Conservation (phyloP, 2,329 filamentous ascomycete genomes). For the Plectosphaerella sp. region DNA sequence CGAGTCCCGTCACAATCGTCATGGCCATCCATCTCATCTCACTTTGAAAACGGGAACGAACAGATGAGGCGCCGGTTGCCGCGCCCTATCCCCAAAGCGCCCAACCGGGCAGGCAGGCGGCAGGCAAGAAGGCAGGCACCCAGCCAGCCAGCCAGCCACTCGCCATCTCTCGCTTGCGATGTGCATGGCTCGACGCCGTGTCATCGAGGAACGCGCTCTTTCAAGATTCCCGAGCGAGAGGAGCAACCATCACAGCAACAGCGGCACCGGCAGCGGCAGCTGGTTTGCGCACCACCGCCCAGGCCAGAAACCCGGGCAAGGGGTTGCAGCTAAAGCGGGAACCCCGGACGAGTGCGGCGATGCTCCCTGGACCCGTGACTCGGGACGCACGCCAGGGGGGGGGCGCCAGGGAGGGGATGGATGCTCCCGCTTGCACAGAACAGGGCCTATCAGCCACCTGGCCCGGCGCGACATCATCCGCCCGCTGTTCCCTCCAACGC, state of each 20-base stretch:
- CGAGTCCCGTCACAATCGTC: background rate
- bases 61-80: background rate
- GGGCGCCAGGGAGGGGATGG: background rate
- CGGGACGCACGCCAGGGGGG: background rate
- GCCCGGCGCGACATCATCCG: constrained; percentile 10
- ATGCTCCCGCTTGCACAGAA: background rate
- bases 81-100: too few relatives aligned
- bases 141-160: background rate
- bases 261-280: too few relatives aligned
- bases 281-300: too few relatives aligned
- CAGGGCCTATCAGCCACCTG: constrained; percentile 2
- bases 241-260: too few relatives aligned
- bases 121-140: background rate
- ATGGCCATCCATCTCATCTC: too few relatives aligned
- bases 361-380: background rate
- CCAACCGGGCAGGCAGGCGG: background rate
- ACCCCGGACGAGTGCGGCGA: background rate
- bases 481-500: constrained; percentile 10
- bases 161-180: too few relatives aligned
- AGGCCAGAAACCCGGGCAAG: background rate
- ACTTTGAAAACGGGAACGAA: background rate
- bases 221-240: too few relatives aligned
- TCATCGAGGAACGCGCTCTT: too few relatives aligned
- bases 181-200: too few relatives aligned
- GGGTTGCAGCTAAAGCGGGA: background rate